Conservation (phyloP, 2,329 filamentous ascomycete species). For the Fusarium hostae region DNA sequence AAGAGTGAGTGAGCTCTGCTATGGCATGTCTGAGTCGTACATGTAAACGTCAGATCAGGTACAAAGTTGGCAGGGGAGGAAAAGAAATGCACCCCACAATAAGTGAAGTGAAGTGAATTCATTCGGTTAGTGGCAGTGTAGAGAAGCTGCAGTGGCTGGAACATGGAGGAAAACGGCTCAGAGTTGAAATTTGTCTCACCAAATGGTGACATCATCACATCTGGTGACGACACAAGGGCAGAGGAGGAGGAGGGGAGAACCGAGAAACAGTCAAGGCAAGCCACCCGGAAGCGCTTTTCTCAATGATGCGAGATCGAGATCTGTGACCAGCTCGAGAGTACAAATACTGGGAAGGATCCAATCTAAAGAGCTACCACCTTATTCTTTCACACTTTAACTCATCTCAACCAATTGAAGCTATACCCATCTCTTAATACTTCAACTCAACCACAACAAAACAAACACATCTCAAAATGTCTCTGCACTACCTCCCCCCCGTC, state of each 20-base stretch:
- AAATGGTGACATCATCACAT: constrained; percentile 57
- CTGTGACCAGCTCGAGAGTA: constrained; percentile 34
- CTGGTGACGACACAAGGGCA: constrained; percentile 50
- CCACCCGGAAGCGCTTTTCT: constrained; percentile 23
- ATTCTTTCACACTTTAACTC: constrained; percentile 5
- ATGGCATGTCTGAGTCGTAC: background rate
- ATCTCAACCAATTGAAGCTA: constrained; percentile 29
- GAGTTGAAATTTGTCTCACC: constrained; percentile 26
- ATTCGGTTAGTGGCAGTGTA: background rate
- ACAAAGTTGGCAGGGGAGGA: constrained; percentile 32
- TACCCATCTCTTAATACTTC: background rate
- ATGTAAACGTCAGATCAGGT: constrained; percentile 32
- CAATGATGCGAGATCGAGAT: constrained; percentile 43
- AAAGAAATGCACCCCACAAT: constrained; percentile 14
- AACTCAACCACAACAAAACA: background rate
- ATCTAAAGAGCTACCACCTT: background rate
- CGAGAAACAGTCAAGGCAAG: constrained; percentile 26
- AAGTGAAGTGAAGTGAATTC: background rate
- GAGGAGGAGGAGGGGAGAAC: constrained; percentile 16
- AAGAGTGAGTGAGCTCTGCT: background rate
- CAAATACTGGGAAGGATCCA: constrained; percentile 40
- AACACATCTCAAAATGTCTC: constrained; percentile 62
- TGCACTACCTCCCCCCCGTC: constrained; percentile 76
- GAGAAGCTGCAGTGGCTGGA: background rate
- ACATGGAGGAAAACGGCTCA: constrained; percentile 2